phyloP scores from a whole-genome alignment of 2,329 filamentous ascomycete species.

The Hymenoscyphus fraxineus region DNA sequence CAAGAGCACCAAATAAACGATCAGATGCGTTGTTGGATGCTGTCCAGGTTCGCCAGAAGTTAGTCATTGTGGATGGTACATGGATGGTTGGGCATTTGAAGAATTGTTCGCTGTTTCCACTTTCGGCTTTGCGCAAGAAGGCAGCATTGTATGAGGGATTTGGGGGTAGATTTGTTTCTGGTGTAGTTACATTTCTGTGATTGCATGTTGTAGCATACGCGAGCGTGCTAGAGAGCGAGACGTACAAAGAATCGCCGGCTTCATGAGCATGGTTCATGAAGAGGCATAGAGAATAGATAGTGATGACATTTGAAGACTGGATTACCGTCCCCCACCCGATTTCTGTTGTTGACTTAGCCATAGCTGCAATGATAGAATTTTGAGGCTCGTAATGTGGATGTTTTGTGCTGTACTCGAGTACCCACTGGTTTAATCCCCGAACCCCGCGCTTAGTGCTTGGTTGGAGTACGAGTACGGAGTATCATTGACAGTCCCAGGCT shows the following conservation, averaged over 20 bases:
- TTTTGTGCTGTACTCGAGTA: no score
- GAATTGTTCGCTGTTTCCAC: background rate
- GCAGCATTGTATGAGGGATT: background rate
- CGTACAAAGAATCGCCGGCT: background rate
- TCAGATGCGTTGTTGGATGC: background rate
- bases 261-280: background rate
- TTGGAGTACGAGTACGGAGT: no score
- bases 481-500: no score
- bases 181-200: background rate
- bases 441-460: no score
- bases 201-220: background rate
- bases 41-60: background rate
- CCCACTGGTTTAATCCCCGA: no score
- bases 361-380: no score
- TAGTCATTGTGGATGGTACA: background rate
- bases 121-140: background rate
- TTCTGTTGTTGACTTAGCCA: background rate
- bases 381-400: no score
- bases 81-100: background rate
- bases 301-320: background rate
- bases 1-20: conserved; percentile 35
- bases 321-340: background rate
- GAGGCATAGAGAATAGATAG: conserved; percentile 5
- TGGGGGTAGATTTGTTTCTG: background rate
- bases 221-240: background rate